Evolutionary conservation across 1,284 basidiomycete genomes (phyloP), one percentile per base, ranked within the genome.

Genomic region (Lignosus rhinocerotis): DNA sequence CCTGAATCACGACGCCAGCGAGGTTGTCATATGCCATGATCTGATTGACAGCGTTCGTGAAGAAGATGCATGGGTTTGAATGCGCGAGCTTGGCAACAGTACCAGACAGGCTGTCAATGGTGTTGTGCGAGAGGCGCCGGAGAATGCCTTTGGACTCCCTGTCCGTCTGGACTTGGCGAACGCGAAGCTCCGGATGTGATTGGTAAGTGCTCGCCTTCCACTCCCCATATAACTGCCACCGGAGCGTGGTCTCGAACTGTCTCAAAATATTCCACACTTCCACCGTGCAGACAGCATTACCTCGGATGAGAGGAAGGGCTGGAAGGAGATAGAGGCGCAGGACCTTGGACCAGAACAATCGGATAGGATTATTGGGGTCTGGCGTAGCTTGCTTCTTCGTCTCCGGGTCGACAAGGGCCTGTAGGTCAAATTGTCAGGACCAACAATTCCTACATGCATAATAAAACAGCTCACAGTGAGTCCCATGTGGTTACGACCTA

Each of bases 1-100:
- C 89, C 65, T 95, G 93, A 39, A 98, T 92, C 55, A 99, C 88
- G 33, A 94, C 93, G 46, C 85, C 83, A 16, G 94, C 94, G 61
- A 99, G 79, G 72, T 98, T 99, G 69, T 97, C 93, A 70, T 99
- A 99, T 17, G 94, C 89, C 87, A 96, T 96, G 58, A 98, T 91
- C 75, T 99, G 97, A 64, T 90, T 88, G 51, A 99, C 87, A 0
- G 92, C 94, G 59, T 92, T 92, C 14, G 84, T 76, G 78, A 98
- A 99, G 67, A 99, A 88, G 53, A 96, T 89, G 64, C 87, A 90
- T 2, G 97, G 97, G 70, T 98, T 97, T 12, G 92, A 90, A 70
- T 98, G 94, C 6, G 93, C 93, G 48, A 96, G 78, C 74, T 98
- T 98, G 10, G 94, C 96, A n/a, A 99, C 87, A 2, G 90, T 85